Base-by-base conservation (phyloP, 1,284 basidiomycete genomes). In the Phellopilus nigrolimitatus region DNA sequence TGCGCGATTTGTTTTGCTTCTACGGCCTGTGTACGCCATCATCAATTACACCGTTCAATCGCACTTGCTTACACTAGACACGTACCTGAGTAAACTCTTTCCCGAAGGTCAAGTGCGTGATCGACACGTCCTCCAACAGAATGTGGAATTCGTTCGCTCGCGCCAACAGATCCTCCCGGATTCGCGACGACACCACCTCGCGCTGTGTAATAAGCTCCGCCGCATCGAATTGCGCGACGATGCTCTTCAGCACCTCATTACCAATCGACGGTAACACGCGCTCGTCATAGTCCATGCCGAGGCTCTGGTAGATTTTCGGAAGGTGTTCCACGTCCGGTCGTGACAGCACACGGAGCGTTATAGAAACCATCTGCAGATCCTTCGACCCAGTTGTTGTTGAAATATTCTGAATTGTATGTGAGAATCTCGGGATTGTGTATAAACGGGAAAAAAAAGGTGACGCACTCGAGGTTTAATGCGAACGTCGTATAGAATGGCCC, bases 1-100 rank as follows among this genome's bases (percentile, higher is more conserved):
- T 95, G 93, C 21, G 92, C 93, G 65, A 95, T 94, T 68, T 95
- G 92, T 71, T 99, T 99, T 55, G 95, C 95, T 73, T 99, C 97
- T 13, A 99, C 97, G 30, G 97, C 97, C 83, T 88, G 84, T 6
- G 88, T n/a, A n/a, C 90, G 65, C 89, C 87, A 49, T 42, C 55
- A 49, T 33, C 33, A 24, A 48, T 60, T 52, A 5, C 27, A 21
- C 19, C 19, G 22, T 41, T 38, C 12, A 41, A 17, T 6, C 6
- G 13, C n/a, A 47, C 5, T 15, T 25, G 19, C 30, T 8, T n/a
- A n/a, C n/a, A n/a, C n/a, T n/a, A n/a, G n/a, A n/a, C n/a, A n/a
- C n/a, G n/a, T n/a, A n/a, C n/a, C n/a, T n/a, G n/a, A n/a, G n/a
- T 34, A 51, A 13, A 62, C 73, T 47, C 86, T 68, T 89, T 87